Evolutionary conservation across 371 early-diverging fungal genomes (phyloP), one percentile per base, ranked within the genome.

Genomic region (Amoeboradix gromovi): DNA sequence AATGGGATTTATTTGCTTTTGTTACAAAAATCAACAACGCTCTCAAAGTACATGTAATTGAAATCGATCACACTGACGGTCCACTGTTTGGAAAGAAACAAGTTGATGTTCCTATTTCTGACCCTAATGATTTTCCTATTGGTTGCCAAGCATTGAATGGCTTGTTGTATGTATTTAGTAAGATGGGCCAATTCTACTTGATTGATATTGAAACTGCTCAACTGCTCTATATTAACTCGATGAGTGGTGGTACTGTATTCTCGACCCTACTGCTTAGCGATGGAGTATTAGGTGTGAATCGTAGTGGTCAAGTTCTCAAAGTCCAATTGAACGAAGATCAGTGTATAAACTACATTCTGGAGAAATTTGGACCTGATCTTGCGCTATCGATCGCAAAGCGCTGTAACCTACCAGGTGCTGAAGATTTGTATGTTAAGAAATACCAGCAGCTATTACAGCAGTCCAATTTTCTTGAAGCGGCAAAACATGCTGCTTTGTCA

Each of bases 201-300:
- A 94, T 90, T 77, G 94, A 94, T 73, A 80, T 96, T 66, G 94
- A 92, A 75, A 81, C 88, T 5, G 94, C 91, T 30, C 83, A 85
- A 17, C 89, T 91, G 76, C 85, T 96, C 67, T 96, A 86, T 78
- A 90, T 90, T 86, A 94, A 94, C 79, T 84, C 96, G 71, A 93
- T 96, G 71, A 88, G 87, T 72, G 89, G 87, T 31, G 97, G 94
- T 69, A 92, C 97, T 29, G 88, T 96, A 70, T 96, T 96, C 81
- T 89, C 91, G 31, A 90, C 96, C 69, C n/a, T n/a, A n/a, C n/a
- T n/a, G n/a, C n/a, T n/a, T n/a, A 86, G 93, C n/a, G 92, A 91
- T 73, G 97, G 97, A 71, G 81, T 95, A 32, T 86, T 96, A 73
- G 89, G 87, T 68, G 90, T 96, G 67, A 96, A 96, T 79, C 85